Evolutionary conservation across 2,329 filamentous ascomycete species (phyloP).

Genomic region (Ascochyta koolunga): DNA sequence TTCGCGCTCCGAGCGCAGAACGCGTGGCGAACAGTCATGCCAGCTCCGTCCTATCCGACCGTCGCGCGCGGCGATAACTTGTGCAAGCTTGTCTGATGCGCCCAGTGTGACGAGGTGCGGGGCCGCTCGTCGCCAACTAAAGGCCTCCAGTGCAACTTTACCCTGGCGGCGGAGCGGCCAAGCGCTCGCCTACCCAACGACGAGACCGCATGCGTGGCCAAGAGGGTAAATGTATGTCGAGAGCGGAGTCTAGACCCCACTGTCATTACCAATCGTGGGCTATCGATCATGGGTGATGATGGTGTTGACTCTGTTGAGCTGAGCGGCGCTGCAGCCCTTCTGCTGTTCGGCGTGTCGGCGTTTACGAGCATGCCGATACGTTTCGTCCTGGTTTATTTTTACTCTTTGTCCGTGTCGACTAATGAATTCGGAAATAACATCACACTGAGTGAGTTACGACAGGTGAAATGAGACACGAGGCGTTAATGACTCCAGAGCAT

Average conservation of each 20-base stretch:
- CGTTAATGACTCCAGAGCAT: constrained; percentile 1
- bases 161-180: constrained; percentile 27
- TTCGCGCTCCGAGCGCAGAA: constrained; percentile 22
- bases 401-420: constrained; percentile 2
- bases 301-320: no score
- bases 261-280: constrained; percentile 18
- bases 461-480: constrained; percentile 6
- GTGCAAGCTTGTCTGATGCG: constrained; percentile 22
- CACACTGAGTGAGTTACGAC: constrained; percentile 12
- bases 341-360: constrained; percentile 22
- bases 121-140: constrained; percentile 12
- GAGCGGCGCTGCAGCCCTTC: constrained; percentile 3
- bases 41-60: constrained; percentile 26
- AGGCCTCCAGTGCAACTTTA: constrained; percentile 1
- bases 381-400: constrained; percentile 13
- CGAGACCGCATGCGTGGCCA: constrained; percentile 13
- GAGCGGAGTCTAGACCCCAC: constrained; percentile 30
- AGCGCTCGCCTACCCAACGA: constrained; percentile 19
- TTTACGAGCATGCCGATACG: constrained; percentile 11
- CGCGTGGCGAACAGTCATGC: constrained; percentile 29
- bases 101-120: constrained; percentile 21
- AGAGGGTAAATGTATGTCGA: constrained; percentile 4
- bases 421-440: constrained; percentile 14
- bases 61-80: constrained; percentile 23
- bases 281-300: constrained; percentile 19